phyloP scores from a whole-genome alignment of 2,329 filamentous ascomycete genomes.

The Leptosphaerulina australis region DNA sequence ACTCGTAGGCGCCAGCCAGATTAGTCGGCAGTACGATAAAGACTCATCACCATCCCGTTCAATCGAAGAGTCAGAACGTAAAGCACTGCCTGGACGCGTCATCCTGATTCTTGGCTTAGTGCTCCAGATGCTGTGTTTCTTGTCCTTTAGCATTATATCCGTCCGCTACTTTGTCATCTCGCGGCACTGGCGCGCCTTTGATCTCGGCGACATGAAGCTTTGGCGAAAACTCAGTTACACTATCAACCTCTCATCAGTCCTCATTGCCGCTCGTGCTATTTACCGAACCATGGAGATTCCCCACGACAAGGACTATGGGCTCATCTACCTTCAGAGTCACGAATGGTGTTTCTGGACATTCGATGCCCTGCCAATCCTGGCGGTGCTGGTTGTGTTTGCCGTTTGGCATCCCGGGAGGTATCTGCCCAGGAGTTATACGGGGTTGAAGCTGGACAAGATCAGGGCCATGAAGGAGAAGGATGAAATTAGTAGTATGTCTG shows the following conservation, averaged over 20 bases:
- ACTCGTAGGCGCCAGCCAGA: constrained; percentile 51
- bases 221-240: constrained; percentile 44
- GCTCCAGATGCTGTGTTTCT: constrained; percentile 59
- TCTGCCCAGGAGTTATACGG: constrained; percentile 41
- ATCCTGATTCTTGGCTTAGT: constrained; percentile 56
- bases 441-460: constrained; percentile 36
- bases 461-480: constrained; percentile 43
- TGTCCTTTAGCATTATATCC: constrained; percentile 54
- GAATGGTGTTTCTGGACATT: constrained; percentile 63
- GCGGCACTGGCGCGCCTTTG: constrained; percentile 36
- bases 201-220: constrained; percentile 46
- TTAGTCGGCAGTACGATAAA: constrained; percentile 44
- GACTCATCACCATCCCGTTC: constrained; percentile 48
- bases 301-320: constrained; percentile 52
- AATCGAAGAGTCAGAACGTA: constrained; percentile 45
- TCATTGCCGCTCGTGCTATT: constrained; percentile 56
- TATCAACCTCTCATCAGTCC: constrained; percentile 42
- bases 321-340: constrained; percentile 57
- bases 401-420: constrained; percentile 55
- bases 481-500: constrained; percentile 31
- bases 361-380: constrained; percentile 57
- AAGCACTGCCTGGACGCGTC: constrained; percentile 38
- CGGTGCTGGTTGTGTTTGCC: constrained; percentile 57
- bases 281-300: constrained; percentile 62
- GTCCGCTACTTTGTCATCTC: constrained; percentile 45